Evolutionary conservation across 352 stramenopile genomes (phyloP), one percentile per base, ranked within the genome.

Genomic region (Phytophthora pinifolia): DNA sequence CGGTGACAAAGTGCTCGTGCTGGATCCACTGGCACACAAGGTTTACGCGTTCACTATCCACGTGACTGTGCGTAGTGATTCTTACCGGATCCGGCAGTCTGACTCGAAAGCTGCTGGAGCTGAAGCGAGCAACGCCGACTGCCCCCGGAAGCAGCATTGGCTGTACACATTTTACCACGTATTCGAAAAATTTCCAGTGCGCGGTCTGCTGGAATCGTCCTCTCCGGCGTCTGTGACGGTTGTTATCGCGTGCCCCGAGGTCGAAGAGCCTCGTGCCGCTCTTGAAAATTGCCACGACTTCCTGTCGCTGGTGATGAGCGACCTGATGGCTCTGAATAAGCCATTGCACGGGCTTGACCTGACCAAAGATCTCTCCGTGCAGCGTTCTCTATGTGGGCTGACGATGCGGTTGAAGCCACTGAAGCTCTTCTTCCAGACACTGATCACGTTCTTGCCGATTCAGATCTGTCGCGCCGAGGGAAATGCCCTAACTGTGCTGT

Each of bases 361-460:
- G n/a, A 67, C 53, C 0, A 54, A 56, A 44, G 39, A 33, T 7
- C 59, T 63, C 13, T 18, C 44, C 9, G 27, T 57, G n/a, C 22
- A 27, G 7, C 18, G 20, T 13, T 62, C 36, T 1, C 25, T 71
- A 9, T 7, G 12, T 17, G 38, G 48, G 2, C 22, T 56, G 0
- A 18, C 14, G 2, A 59, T 76, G 34, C 1, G 25, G 10, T 18
- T 32, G 4, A 69, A 48, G n/a, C 33, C 63, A 1, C 34, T 77
- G 6, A 44, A 36, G 25, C 38, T 41, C 0, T 63, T 88, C 14
- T 57, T 88, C 6, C 64, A 67, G 10, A 64, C 53, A 8, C 43
- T 89, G 0, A 52, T 89, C 14, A 89, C 79, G 0, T 89, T 89
- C 55, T 62, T 92, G 15, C 82, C 82, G 1, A 46, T 92, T 22